A percentile compares a stretch with the other conserved stretches of the same genome.
These are phyloP conservation scores for Geotrichum candidum DNA, from an alignment of 1,139 yeast genomes.

Conservation along the genomic window DNA sequence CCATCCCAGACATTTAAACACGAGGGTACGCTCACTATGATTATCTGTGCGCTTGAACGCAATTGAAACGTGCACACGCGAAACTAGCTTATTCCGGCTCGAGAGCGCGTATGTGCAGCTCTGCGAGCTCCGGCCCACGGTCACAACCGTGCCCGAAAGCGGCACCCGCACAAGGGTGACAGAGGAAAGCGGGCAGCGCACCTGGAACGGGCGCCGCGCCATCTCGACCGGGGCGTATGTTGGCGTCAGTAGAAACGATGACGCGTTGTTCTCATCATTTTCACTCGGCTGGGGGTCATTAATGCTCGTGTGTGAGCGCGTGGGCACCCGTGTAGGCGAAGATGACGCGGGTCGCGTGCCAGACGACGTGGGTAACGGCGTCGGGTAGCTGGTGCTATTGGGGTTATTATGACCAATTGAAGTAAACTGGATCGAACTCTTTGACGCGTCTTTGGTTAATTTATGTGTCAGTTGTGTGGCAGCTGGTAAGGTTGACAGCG, in stretches of 20 bases:
- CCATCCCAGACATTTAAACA: slow-evolving; percentile 58
- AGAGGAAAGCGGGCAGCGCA: slow-evolving; percentile 31
- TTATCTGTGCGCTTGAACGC: slow-evolving; percentile 1
- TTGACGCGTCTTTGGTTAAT: not conserved
- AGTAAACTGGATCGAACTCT: not conserved
- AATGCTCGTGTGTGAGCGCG: not conserved
- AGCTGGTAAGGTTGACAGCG: not conserved
- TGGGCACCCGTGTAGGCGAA: not conserved
- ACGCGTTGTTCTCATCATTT: not conserved
- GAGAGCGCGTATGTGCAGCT: slow-evolving; percentile 53
- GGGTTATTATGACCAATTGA: not conserved
- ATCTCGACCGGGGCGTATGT: not conserved
- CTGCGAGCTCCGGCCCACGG: slow-evolving; percentile 61
- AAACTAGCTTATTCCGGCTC: slow-evolving; percentile 53
- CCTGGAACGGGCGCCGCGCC: slow-evolving; percentile 19
- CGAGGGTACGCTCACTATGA: slow-evolving; percentile 19
- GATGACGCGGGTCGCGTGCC: not conserved
- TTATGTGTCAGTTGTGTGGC: not conserved
- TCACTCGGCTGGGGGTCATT: not conserved
- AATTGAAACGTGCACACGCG: slow-evolving; percentile 57
- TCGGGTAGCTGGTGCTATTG: not conserved
- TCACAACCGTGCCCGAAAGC: slow-evolving; percentile 31
- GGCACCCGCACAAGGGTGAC: slow-evolving; percentile 32
- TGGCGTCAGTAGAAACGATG: not conserved
- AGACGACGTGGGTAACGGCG: not conserved